Conservation (phyloP, 2,329 filamentous ascomycete genomes). For the Elsinoe arachidis region DNA sequence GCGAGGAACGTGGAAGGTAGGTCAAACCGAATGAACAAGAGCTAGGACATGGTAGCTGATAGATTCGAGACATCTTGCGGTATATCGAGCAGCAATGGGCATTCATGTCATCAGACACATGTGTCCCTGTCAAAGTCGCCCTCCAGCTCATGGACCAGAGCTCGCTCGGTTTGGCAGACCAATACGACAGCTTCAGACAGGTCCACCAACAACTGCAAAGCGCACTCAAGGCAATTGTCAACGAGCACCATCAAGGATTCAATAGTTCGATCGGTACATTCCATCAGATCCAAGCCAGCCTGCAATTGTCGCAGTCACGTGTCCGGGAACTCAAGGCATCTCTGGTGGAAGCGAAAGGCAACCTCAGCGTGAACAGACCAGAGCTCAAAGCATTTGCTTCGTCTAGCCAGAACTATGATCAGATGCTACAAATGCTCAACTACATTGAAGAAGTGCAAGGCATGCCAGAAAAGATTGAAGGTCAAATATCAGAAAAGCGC, state of each 20-base stretch:
- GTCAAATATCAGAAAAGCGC: slow-evolving; percentile 89
- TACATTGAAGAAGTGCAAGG: slow-evolving; percentile 69
- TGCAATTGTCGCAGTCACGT: slow-evolving; percentile 77
- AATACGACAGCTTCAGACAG: slow-evolving; percentile 74
- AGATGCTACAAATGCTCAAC: slow-evolving; percentile 71
- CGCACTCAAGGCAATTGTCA: slow-evolving; percentile 87
- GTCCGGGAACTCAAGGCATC: slow-evolving; percentile 76
- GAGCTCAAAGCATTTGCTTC: slow-evolving; percentile 85
- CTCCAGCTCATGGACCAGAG: slow-evolving; percentile 89
- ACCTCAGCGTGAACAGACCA: slow-evolving; percentile 75
- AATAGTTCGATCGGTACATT: slow-evolving; percentile 98
- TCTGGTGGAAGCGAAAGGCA: slow-evolving; percentile 69
- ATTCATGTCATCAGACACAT: slow-evolving; percentile 80
- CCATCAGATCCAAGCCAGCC: slow-evolving; percentile 94
- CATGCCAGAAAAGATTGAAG: slow-evolving; percentile 86
- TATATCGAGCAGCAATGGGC: slow-evolving; percentile 86
- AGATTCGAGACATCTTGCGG: slow-evolving; percentile 54
- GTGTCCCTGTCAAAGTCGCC: slow-evolving; percentile 88
- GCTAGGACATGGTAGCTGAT: slow-evolving; percentile 13
- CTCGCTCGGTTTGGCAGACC: slow-evolving; percentile 83
- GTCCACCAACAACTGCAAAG: slow-evolving; percentile 85
- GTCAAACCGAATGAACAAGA: slow-evolving; percentile 16
- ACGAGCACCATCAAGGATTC: slow-evolving; percentile 98
- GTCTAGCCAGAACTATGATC: slow-evolving; percentile 82
- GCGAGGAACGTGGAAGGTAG: slow-evolving; percentile 36